A percentile compares a stretch with the other conserved stretches of the same genome.
Conservation (phyloP, 371 early-diverging fungal genomes). For the Mucor indicus region DNA sequence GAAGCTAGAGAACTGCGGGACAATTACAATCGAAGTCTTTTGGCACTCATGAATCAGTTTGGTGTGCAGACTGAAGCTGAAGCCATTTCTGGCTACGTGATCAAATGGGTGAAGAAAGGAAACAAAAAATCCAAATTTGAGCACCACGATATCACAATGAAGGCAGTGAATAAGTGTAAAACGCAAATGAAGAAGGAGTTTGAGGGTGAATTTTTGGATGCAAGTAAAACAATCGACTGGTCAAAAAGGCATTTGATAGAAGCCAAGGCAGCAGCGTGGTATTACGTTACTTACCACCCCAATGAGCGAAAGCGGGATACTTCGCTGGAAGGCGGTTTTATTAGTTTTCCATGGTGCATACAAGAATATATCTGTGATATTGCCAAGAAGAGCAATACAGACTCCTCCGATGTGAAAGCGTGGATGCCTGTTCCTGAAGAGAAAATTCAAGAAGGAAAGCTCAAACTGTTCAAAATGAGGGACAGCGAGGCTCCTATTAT, state of each 20-base stretch:
- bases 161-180: slow-evolving; percentile 37
- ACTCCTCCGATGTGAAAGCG: not conserved
- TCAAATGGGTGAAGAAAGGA: slow-evolving; percentile 33
- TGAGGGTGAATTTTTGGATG: slow-evolving; percentile 41
- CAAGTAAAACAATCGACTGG: slow-evolving; percentile 6
- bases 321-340: slow-evolving; percentile 22
- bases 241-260: slow-evolving; percentile 23
- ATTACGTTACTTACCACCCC: slow-evolving; percentile 67
- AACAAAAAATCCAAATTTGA: slow-evolving; percentile 45
- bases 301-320: slow-evolving; percentile 19
- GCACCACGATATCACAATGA: slow-evolving; percentile 43
- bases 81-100: slow-evolving; percentile 41
- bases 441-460: not conserved
- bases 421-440: slow-evolving; percentile 14
- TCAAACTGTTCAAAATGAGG: not conserved
- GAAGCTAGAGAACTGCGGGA: slow-evolving; percentile 44
- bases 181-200: slow-evolving; percentile 37
- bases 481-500: not conserved
- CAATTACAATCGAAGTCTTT: slow-evolving; percentile 53
- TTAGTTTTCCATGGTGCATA: slow-evolving; percentile 70
- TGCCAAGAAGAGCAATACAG: slow-evolving; percentile 26
- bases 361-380: slow-evolving; percentile 55
- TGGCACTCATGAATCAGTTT: slow-evolving; percentile 64
- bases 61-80: slow-evolving; percentile 58
- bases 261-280: slow-evolving; percentile 75